Percentiles rank a stretch among this genome's conserved stretches.
Evolutionary conservation across 495 filamentous ascomycete genomes (phyloP).

Genomic region (Podospora pseudopauciseta): DNA sequence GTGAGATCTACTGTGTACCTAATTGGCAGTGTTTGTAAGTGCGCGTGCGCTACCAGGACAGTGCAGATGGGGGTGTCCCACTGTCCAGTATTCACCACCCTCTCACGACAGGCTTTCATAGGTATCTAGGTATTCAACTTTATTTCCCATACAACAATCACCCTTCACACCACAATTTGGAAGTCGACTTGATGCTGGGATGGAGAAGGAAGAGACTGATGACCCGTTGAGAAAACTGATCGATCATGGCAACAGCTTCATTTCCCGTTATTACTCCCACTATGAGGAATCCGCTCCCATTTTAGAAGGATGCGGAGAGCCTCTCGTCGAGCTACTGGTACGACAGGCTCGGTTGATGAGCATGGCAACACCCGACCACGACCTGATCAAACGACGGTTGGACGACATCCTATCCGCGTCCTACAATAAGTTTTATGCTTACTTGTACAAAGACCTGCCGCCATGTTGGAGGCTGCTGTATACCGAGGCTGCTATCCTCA

Average conservation of each 20-base stretch:
- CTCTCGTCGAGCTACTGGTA: not conserved
- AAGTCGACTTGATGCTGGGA: too few species aligned
- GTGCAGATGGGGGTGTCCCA: too few species aligned
- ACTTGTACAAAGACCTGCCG: conserved; percentile 71
- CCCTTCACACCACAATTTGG: too few species aligned
- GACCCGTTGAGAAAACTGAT: not conserved
- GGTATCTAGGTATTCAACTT: too few species aligned
- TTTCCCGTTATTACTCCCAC: not conserved
- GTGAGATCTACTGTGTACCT: too few species aligned
- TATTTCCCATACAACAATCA: too few species aligned
- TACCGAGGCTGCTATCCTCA: conserved; percentile 70
- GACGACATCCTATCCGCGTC: conserved; percentile 44
- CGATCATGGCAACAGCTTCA: not conserved
- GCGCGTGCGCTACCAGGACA: too few species aligned
- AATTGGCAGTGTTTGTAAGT: too few species aligned
- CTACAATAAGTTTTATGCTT: conserved; percentile 65
- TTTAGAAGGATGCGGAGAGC: not conserved
- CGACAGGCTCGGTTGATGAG: not conserved
- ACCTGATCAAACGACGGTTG: conserved; percentile 28
- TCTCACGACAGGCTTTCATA: too few species aligned
- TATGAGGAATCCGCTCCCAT: not conserved
- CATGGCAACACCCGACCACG: not conserved
- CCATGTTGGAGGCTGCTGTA: conserved; percentile 72
- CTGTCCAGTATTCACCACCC: too few species aligned
- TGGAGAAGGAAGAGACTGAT: too few species aligned